Conservation (phyloP, 176 grass and related monocot genomes). For the Aegilops tauschii region DNA sequence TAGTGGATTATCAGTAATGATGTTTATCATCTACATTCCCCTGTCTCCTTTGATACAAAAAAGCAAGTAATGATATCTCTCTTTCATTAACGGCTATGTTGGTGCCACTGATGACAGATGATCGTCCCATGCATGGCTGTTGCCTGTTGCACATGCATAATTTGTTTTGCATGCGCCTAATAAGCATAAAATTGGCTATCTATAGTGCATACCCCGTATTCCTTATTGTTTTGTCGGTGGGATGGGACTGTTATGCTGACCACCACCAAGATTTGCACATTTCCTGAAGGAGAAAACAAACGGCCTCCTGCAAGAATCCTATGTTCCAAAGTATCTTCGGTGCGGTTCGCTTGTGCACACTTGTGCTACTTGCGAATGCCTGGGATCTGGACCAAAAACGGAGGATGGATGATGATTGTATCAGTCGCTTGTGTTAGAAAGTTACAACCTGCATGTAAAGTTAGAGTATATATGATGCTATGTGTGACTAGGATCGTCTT, state of each 20-base stretch:
- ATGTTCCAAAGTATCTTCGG: not conserved
- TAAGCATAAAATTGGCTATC: not conserved
- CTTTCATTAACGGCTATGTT: slow-evolving; percentile 35
- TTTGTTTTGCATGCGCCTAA: not conserved
- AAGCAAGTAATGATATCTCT: slow-evolving; percentile 11
- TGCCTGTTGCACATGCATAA: not conserved
- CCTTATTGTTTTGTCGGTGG: not conserved
- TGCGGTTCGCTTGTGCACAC: not conserved
- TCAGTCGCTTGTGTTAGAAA: slow-evolving; percentile 2
- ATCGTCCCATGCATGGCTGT: not conserved
- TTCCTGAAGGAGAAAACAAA: not conserved
- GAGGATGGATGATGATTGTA: not conserved
- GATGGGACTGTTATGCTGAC: not conserved
- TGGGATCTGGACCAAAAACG: not conserved
- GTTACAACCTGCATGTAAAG: not conserved
- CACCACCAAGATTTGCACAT: not conserved
- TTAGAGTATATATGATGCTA: slow-evolving; percentile 21
- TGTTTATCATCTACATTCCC: too few relatives aligned
- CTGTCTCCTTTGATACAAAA: too few relatives aligned
- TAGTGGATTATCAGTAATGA: too few relatives aligned
- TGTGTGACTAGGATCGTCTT: slow-evolving; percentile 27
- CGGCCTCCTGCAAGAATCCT: not conserved
- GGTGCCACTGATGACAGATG: not conserved
- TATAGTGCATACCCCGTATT: not conserved
- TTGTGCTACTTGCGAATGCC: not conserved